phyloP scores from a whole-genome alignment of 371 early-diverging fungal species.

The Smittium mucronatum region DNA sequence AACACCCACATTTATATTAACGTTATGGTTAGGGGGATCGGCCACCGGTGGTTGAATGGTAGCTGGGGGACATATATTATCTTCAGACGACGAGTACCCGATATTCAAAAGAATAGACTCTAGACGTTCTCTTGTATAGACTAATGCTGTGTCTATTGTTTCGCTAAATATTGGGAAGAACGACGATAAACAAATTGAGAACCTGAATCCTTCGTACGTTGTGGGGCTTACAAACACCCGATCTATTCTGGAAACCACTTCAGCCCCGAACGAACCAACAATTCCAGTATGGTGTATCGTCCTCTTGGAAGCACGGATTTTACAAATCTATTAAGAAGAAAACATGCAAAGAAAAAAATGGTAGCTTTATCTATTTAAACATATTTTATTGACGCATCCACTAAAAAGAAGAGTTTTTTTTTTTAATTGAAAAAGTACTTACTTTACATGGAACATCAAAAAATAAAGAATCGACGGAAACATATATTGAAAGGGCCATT shows the following conservation, averaged over 20 bases:
- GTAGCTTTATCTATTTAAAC: not conserved
- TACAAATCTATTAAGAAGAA: slow-evolving; percentile 28
- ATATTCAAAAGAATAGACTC: not conserved
- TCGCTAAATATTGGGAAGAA: not conserved
- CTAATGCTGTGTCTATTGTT: not conserved
- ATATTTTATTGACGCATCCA: not conserved
- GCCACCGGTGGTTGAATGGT: not conserved
- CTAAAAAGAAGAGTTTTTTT: not conserved
- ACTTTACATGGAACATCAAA: slow-evolving; percentile 42
- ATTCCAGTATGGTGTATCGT: slow-evolving; percentile 60
- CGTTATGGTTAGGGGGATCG: not conserved
- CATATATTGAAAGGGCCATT: slow-evolving; percentile 41
- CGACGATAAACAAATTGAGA: not conserved
- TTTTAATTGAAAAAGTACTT: not conserved
- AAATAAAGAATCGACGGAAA: slow-evolving; percentile 54
- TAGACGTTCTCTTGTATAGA: not conserved
- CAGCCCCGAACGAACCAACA: slow-evolving; percentile 43
- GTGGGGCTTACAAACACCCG: slow-evolving; percentile 44
- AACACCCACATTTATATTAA: not conserved
- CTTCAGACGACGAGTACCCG: too few species aligned
- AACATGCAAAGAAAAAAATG: not conserved
- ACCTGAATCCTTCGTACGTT: slow-evolving; percentile 47
- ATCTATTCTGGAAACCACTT: slow-evolving; percentile 45
- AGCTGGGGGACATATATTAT: too few species aligned
- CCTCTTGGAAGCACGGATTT: slow-evolving; percentile 43